Evolutionary conservation across 257 asterid species (phyloP).

Genomic region (Agastache rugosa): DNA sequence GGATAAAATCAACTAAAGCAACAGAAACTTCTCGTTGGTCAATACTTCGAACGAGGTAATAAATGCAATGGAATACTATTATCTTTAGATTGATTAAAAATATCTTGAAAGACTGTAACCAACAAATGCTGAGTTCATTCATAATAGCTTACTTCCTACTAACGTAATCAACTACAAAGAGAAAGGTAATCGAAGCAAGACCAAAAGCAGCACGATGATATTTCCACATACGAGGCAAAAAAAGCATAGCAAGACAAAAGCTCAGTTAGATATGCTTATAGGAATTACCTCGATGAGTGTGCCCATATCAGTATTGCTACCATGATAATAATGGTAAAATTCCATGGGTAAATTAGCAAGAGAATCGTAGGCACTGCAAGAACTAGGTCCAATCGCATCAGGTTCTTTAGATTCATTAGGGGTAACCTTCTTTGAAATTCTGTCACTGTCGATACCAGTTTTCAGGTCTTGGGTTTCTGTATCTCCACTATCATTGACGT

Average conservation of each 20-base stretch:
- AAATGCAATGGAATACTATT: slow-evolving; percentile 17
- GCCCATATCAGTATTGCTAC: slow-evolving; percentile 93
- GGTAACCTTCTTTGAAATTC: slow-evolving; percentile 32
- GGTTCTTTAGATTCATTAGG: slow-evolving; percentile 47
- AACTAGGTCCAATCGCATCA: slow-evolving; percentile 45
- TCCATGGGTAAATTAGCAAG: slow-evolving; percentile 82
- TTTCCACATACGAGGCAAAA: slow-evolving; percentile 12
- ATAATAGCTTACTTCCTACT: slow-evolving; percentile 1
- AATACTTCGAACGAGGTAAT: background rate
- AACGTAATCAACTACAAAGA: background rate
- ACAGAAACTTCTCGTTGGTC: slow-evolving; percentile 20
- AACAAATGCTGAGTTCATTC: background rate
- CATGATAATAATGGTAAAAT: slow-evolving; percentile 95
- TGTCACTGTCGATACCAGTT: slow-evolving; percentile 37
- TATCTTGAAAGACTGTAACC: background rate
- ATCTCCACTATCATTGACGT: slow-evolving; percentile 29
- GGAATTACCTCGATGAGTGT: slow-evolving; percentile 85
- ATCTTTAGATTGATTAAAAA: slow-evolving; percentile 8
- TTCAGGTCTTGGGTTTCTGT: slow-evolving; percentile 44
- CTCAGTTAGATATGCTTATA: background rate
- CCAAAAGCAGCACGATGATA: slow-evolving; percentile 17
- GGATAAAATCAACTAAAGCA: slow-evolving; percentile 26
- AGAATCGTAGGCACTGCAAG: slow-evolving; percentile 52
- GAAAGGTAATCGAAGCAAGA: background rate
- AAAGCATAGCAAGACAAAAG: slow-evolving; percentile 26